Conservation (phyloP, 148 eudicot species). For the Persicaria maculosa region DNA sequence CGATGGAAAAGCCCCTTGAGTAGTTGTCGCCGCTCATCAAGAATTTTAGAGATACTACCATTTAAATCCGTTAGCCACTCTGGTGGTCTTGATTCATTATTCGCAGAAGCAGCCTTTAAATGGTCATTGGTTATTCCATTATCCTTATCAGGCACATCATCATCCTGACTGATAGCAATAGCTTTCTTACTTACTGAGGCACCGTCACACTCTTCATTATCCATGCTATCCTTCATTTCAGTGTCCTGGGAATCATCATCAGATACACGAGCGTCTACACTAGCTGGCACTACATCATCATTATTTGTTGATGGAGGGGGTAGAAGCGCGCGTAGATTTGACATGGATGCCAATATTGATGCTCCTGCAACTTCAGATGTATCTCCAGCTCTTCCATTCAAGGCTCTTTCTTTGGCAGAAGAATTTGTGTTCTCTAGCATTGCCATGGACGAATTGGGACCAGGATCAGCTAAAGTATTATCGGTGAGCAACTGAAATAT, state of each 20-base stretch:
- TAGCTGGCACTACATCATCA: constrained; percentile 42
- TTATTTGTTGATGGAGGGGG: constrained; percentile 61
- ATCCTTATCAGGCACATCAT: constrained; percentile 36
- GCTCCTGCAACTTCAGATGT: constrained; percentile 75
- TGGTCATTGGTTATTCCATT: constrained; percentile 39
- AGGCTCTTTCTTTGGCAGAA: constrained; percentile 43
- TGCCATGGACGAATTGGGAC: constrained; percentile 48
- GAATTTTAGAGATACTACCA: constrained; percentile 43
- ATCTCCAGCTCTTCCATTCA: constrained; percentile 58
- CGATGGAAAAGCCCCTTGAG: constrained; percentile 43
- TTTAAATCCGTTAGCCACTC: constrained; percentile 36
- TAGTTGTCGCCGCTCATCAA: constrained; percentile 38
- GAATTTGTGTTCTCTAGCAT: constrained; percentile 66
- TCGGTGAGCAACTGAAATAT: constrained; percentile 59
- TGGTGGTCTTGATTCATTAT: constrained; percentile 41
- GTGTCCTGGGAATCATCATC: constrained; percentile 46
- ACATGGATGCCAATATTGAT: constrained; percentile 59
- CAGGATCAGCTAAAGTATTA: constrained; percentile 36
- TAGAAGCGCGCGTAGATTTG: constrained; percentile 45
- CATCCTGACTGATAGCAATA: constrained; percentile 40
- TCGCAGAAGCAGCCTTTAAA: constrained; percentile 56
- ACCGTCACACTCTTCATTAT: constrained; percentile 35
- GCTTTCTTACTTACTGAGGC: constrained; percentile 38
- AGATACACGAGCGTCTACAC: constrained; percentile 41
- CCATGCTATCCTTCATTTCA: constrained; percentile 56